Conservation (phyloP, 257 asterid species). For the Lycium ferocissimum region DNA sequence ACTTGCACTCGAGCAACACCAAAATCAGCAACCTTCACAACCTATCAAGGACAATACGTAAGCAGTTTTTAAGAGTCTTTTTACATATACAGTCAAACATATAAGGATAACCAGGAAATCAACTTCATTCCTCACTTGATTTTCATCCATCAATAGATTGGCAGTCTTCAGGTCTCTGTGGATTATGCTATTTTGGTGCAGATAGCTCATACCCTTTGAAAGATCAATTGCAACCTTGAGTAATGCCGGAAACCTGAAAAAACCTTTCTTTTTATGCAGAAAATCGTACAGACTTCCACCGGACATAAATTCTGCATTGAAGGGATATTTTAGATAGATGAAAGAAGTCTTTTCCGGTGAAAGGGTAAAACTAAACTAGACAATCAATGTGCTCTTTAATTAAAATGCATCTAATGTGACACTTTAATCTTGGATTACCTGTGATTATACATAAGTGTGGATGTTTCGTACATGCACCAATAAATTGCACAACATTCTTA, state of each 20-base stretch:
- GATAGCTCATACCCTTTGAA: slow-evolving; percentile 90
- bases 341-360: neutral
- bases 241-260: slow-evolving; percentile 65
- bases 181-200: slow-evolving; percentile 81
- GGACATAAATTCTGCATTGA: slow-evolving; percentile 70
- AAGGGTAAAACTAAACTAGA: neutral
- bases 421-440: slow-evolving; percentile 50
- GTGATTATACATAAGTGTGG: slow-evolving; percentile 85
- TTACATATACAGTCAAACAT: neutral
- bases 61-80: neutral
- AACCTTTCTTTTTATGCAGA: slow-evolving; percentile 71
- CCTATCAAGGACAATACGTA: slow-evolving; percentile 47
- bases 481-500: slow-evolving; percentile 83
- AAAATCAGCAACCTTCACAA: slow-evolving; percentile 89
- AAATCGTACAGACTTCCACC: slow-evolving; percentile 91
- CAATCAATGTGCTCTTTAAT: neutral
- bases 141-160: slow-evolving; percentile 83
- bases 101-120: slow-evolving; percentile 13
- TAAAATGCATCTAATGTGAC: neutral
- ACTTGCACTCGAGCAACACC: slow-evolving; percentile 83
- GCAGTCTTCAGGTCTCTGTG: slow-evolving; percentile 95
- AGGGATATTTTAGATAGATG: neutral
- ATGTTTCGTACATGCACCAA: slow-evolving; percentile 89
- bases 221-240: slow-evolving; percentile 77
- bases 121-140: slow-evolving; percentile 55